These are phyloP conservation scores for Trichoderma asperellum DNA, from an alignment of 2,329 filamentous ascomycete genomes.

Conservation along the genomic window DNA sequence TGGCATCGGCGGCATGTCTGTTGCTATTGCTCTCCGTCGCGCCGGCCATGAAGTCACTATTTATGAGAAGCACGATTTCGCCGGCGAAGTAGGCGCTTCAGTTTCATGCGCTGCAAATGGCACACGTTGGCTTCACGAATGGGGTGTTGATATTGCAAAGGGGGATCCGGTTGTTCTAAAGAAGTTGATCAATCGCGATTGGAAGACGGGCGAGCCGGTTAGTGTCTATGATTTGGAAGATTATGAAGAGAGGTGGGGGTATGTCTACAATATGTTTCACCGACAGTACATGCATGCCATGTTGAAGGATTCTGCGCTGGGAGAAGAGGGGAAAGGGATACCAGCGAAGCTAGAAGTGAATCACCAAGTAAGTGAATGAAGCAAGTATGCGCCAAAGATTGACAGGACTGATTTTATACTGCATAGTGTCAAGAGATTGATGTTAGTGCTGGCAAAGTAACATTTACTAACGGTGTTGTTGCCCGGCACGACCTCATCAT, in stretches of 20 bases:
- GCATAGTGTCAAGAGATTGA: conserved; percentile 55
- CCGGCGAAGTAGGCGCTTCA: conserved; percentile 69
- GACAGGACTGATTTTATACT: background rate
- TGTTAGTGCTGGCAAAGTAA: conserved; percentile 52
- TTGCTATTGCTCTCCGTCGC: conserved; percentile 51
- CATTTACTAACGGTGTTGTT: conserved; percentile 56
- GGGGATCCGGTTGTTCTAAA: conserved; percentile 68
- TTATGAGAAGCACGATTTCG: conserved; percentile 69
- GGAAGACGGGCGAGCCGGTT: conserved; percentile 68
- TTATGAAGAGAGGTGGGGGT: conserved; percentile 68
- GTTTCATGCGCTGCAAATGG: conserved; percentile 72
- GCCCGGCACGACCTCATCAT: conserved; percentile 63
- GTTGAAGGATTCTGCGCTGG: conserved; percentile 63
- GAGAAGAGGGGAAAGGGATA: conserved; percentile 55
- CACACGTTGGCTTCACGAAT: conserved; percentile 70
- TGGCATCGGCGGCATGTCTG: conserved; percentile 54
- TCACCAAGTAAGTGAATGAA: conserved; percentile 48
- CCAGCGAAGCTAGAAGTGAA: conserved; percentile 61
- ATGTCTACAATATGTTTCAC: conserved; percentile 71
- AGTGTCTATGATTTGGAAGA: conserved; percentile 67
- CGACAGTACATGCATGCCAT: conserved; percentile 70
- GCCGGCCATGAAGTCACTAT: conserved; percentile 58
- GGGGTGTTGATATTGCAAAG: conserved; percentile 65
- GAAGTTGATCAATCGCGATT: conserved; percentile 71
- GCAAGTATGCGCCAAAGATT: too few species aligned